Evolutionary conservation across 352 stramenopile species (phyloP), one percentile per base, ranked within the genome.

Genomic region (Phytophthora colocasiae): DNA sequence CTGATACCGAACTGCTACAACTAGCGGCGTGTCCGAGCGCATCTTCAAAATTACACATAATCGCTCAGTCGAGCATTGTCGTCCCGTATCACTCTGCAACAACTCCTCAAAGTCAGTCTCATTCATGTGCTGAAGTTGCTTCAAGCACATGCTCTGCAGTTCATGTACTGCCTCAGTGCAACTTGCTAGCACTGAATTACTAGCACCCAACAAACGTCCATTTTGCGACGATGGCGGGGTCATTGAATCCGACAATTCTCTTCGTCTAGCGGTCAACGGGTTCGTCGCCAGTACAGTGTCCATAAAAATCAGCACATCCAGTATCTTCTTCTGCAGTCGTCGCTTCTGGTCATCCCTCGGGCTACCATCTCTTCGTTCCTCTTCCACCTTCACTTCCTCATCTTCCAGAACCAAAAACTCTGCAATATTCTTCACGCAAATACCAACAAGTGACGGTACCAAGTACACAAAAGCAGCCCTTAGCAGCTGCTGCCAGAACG

Each of bases 1-100:
- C 27, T 96, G 83, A 51, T 93, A 93, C n/a, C 86, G 80, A 22
- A 96, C 82, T 3, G 88, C 85, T 1, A 90, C 79, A 50, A 92
- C 83, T 4, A 96, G 62, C 7, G 88, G 85, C 0, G 78, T 80
- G 39, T 80, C 69, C 0, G 86, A 93, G 17, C 88, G 77, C 52
- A 87, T 61, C 14, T 65, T 72, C 32, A 94, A 44, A 24, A 96
- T 76, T n/a, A 77, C 75, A 24, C 82, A 89, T 8, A 96, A 61
- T 11, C 83, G 67, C 39, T 84, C 70, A 0, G 88, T 96, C 0
- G 86, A 90, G 40, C 85, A 96, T 12, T 79, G 69, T 39, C 78
- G 75, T 0, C 83, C 86, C 3, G 72, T 83, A 5, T 92, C 83
- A n/a, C 72, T 85, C 24, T 87, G 80, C 31, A 92, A 45, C 1